Conservation (phyloP, 371 early-diverging fungal genomes). For the Mortierella sp. region DNA sequence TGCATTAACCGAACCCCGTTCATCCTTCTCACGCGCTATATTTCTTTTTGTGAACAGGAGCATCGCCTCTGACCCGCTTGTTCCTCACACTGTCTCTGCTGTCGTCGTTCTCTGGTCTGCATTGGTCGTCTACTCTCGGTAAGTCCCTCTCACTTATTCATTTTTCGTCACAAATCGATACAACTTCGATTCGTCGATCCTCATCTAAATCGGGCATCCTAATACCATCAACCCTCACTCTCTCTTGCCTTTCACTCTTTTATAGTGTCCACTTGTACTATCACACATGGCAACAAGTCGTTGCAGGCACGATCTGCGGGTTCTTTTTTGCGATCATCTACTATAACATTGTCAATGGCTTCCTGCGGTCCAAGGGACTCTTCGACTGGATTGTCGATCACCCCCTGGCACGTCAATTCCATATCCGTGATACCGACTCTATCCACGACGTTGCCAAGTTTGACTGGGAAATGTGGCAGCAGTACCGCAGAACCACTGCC, state of each 20-base stretch:
- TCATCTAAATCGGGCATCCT: background rate
- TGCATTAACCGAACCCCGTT: background rate
- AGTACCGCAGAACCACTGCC: constrained; percentile 7
- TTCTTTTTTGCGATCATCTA: constrained; percentile 71
- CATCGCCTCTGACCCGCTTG: constrained; percentile 15
- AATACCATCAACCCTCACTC: background rate
- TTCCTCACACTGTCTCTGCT: constrained; percentile 25
- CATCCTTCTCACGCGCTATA: background rate
- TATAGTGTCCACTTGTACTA: constrained; percentile 86
- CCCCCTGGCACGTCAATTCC: constrained; percentile 60
- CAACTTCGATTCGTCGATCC: background rate
- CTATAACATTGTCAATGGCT: constrained; percentile 63
- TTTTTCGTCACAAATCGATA: too few species aligned
- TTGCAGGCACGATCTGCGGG: constrained; percentile 79
- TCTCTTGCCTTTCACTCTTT: background rate
- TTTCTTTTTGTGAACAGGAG: constrained; percentile 17
- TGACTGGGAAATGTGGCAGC: constrained; percentile 73
- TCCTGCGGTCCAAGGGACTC: constrained; percentile 58
- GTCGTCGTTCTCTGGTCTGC: constrained; percentile 25
- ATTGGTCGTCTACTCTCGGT: constrained; percentile 59
- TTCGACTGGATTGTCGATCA: constrained; percentile 62
- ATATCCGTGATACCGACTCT: constrained; percentile 71
- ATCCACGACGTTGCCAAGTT: constrained; percentile 67
- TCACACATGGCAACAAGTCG: constrained; percentile 84
- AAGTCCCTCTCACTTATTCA: background rate